These are phyloP conservation scores for Termitomyces sp. DNA, from an alignment of 768 basidiomycete genomes.

Conservation along the genomic window DNA sequence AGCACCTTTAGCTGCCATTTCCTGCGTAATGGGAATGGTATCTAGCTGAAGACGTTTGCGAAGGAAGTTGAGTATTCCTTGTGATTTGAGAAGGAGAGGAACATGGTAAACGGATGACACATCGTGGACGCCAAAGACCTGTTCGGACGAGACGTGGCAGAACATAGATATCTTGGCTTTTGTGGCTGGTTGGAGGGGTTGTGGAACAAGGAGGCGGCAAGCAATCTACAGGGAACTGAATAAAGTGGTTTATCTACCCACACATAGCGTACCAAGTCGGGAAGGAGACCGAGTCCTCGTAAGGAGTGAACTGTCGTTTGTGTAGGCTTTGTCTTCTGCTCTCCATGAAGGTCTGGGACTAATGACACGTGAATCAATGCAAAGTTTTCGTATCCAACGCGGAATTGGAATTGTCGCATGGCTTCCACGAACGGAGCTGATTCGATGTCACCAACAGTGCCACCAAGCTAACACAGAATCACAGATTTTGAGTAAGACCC, in stretches of 20 bases:
- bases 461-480: constrained; percentile 66
- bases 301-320: constrained; percentile 95
- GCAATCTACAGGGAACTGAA: constrained; percentile 59
- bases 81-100: constrained; percentile 83
- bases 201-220: constrained; percentile 76
- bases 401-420: constrained; percentile 99
- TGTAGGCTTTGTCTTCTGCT: constrained; percentile 99
- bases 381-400: constrained; percentile 94
- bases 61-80: constrained; percentile 87
- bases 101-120: constrained; percentile 97
- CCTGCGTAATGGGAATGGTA: constrained; percentile 43
- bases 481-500: neutral
- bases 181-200: constrained; percentile 77
- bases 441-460: constrained; percentile 98
- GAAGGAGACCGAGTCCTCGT: constrained; percentile 85
- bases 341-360: constrained; percentile 98
- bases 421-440: constrained; percentile 98
- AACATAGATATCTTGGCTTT: constrained; percentile 99
- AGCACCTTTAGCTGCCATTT: constrained; percentile 55
- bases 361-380: constrained; percentile 95
- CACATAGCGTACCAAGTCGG: constrained; percentile 67
- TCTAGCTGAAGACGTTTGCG: constrained; percentile 74
- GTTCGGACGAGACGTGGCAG: constrained; percentile 87
- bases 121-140: constrained; percentile 94
- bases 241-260: neutral